Conservation (phyloP, 176 grass and related monocot genomes). For the Triticum monococcum region DNA sequence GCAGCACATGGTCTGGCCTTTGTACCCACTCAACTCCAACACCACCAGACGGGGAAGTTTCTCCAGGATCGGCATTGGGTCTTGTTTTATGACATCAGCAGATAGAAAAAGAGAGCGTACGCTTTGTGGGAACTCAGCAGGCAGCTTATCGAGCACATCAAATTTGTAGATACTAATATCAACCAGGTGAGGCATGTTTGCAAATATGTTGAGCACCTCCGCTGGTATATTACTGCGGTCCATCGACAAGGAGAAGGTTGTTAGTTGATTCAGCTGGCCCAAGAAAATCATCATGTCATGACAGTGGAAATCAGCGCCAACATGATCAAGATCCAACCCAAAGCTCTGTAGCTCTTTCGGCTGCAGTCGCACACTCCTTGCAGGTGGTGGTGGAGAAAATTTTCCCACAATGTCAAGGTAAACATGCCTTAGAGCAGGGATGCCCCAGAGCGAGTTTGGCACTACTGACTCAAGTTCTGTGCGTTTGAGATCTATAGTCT, state of each 20-base stretch:
- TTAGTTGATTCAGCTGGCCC: background rate
- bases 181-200: background rate
- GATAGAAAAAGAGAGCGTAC: fast-evolving
- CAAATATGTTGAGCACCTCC: background rate
- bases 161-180: background rate
- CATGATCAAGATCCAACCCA: fast-evolving
- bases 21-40: background rate
- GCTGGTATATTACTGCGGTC: background rate
- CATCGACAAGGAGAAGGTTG: background rate
- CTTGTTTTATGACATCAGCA: background rate
- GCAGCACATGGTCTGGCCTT: background rate
- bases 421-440: background rate
- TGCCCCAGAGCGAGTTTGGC: slow-evolving; percentile 37
- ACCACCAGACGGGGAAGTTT: slow-evolving; percentile 12
- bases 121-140: background rate
- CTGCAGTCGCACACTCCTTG: no score
- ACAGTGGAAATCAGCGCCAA: no score
- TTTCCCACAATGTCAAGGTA: background rate
- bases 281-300: no score
- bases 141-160: background rate
- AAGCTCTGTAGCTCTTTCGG: no score
- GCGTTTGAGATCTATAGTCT: background rate
- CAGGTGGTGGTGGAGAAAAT: background rate
- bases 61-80: background rate
- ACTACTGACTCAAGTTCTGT: background rate